Percentiles rank a stretch among this genome's conserved stretches.
Evolutionary conservation across 163 green algal genomes (phyloP).

Genomic region (Scenedesmus sp.): DNA sequence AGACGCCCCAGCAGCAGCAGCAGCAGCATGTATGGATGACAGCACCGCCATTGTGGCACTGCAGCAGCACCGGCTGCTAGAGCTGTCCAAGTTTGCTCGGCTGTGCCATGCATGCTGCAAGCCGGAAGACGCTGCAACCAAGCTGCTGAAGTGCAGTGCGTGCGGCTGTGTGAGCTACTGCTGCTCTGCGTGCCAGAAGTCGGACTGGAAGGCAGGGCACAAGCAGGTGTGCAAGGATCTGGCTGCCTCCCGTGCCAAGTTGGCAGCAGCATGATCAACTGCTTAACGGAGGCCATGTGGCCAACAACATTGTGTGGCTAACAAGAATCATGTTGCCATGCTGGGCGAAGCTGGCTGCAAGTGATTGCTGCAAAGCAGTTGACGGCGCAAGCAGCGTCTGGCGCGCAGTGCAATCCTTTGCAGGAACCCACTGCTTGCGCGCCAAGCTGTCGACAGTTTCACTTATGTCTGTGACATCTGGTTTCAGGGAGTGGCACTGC

Average conservation of each 20-base stretch:
- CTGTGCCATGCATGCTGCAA: slow-evolving; percentile 47
- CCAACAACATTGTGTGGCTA: too few species aligned
- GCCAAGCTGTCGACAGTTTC: too few species aligned
- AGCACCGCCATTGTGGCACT: slow-evolving; percentile 26
- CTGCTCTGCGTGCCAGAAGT: slow-evolving; percentile 38
- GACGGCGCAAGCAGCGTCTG: too few species aligned
- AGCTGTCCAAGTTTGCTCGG: not conserved
- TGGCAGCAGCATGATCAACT: not conserved
- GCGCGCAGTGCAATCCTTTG: too few species aligned
- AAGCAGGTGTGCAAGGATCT: slow-evolving; percentile 49
- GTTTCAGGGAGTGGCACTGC: too few species aligned
- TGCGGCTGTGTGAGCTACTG: slow-evolving; percentile 41
- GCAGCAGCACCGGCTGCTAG: slow-evolving; percentile 5
- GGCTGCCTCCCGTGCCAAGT: not conserved
- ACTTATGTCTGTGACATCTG: too few species aligned
- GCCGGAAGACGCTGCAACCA: not conserved
- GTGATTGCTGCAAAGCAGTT: too few species aligned
- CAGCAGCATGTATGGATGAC: not conserved
- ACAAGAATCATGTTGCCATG: too few species aligned
- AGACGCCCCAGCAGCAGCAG: not conserved
- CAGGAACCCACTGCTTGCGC: too few species aligned
- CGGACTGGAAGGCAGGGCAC: slow-evolving; percentile 54
- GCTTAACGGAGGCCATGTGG: not conserved
- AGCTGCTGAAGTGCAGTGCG: slow-evolving; percentile 28
- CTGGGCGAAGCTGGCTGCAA: too few species aligned